Percentiles rank a stretch among this genome's conserved stretches.
Conservation (phyloP, 768 basidiomycete genomes). For the Amanita pallidorosea region DNA sequence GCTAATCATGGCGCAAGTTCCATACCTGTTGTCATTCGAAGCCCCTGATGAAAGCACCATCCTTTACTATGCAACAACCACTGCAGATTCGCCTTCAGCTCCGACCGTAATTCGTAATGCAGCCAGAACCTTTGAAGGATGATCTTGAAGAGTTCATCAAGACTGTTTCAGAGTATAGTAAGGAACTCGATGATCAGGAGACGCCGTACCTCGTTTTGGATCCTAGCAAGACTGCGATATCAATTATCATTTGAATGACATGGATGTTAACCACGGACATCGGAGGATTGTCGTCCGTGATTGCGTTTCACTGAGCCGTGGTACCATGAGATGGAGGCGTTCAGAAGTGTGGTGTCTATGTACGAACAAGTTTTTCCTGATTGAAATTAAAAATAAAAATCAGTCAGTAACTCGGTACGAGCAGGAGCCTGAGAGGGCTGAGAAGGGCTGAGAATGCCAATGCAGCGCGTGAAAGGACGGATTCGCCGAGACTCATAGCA, state of each 20-base stretch:
- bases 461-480: too few relatives aligned
- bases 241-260: conserved; percentile 16
- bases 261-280: too few relatives aligned
- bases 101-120: not conserved
- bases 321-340: too few relatives aligned
- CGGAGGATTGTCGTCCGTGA: too few relatives aligned
- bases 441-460: too few relatives aligned
- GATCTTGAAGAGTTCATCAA: conserved; percentile 12
- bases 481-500: too few relatives aligned
- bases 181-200: conserved; percentile 18
- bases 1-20: conserved; percentile 19
- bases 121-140: conserved; percentile 8
- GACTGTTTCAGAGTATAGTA: conserved; percentile 10
- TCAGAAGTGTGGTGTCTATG: too few relatives aligned
- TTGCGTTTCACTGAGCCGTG: too few relatives aligned
- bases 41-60: conserved; percentile 16
- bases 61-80: conserved; percentile 13
- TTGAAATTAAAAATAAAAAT: too few relatives aligned
- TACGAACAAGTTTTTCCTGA: too few relatives aligned
- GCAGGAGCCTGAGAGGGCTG: too few relatives aligned
- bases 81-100: conserved; percentile 7
- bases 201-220: conserved; percentile 19
- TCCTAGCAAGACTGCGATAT: conserved; percentile 15
- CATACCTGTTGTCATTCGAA: conserved; percentile 17
- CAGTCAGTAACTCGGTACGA: too few relatives aligned